phyloP scores from a whole-genome alignment of 2,329 filamentous ascomycete species.

The Kalmusia sp. region DNA sequence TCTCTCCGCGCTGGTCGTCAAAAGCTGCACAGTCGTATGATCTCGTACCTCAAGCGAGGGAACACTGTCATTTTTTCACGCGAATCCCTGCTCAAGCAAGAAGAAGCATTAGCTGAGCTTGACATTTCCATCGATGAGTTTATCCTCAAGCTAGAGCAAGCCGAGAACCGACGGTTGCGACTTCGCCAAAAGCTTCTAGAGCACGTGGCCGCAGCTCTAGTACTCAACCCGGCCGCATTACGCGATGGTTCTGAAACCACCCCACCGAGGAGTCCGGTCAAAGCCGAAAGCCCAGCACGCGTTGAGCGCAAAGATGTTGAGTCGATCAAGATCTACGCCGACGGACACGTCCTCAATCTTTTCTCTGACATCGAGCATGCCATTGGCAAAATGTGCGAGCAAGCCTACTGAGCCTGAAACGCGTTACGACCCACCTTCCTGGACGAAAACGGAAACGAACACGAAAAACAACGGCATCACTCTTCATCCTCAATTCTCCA shows the following conservation, averaged over 20 bases:
- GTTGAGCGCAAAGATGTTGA: conserved; percentile 48
- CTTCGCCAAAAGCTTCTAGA: conserved; percentile 82
- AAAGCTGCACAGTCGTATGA: conserved; percentile 78
- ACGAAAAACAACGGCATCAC: conserved; percentile 18
- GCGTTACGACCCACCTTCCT: conserved; percentile 15
- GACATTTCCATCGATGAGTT: conserved; percentile 82
- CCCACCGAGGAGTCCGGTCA: conserved; percentile 48
- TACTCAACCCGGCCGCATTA: conserved; percentile 39
- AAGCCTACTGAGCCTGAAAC: conserved; percentile 38
- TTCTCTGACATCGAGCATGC: conserved; percentile 52
- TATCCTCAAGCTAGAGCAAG: conserved; percentile 79
- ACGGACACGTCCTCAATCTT: conserved; percentile 49
- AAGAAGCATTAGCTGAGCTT: conserved; percentile 78
- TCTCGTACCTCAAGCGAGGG: conserved; percentile 76
- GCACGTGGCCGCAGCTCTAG: conserved; percentile 74
- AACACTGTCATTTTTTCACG: conserved; percentile 74
- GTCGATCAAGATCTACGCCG: conserved; percentile 53
- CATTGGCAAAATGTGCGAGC: conserved; percentile 52
- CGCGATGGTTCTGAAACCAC: conserved; percentile 42
- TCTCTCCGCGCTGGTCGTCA: conserved; percentile 77
- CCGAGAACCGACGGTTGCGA: conserved; percentile 76
- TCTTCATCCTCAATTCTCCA: neutral
- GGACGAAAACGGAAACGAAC: conserved; percentile 13
- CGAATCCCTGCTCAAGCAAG: conserved; percentile 78
- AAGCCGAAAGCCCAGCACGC: conserved; percentile 42